Evolutionary conservation across 495 filamentous ascomycete species (phyloP), one percentile per base, ranked within the genome.

Genomic region (Tuber magnatum): DNA sequence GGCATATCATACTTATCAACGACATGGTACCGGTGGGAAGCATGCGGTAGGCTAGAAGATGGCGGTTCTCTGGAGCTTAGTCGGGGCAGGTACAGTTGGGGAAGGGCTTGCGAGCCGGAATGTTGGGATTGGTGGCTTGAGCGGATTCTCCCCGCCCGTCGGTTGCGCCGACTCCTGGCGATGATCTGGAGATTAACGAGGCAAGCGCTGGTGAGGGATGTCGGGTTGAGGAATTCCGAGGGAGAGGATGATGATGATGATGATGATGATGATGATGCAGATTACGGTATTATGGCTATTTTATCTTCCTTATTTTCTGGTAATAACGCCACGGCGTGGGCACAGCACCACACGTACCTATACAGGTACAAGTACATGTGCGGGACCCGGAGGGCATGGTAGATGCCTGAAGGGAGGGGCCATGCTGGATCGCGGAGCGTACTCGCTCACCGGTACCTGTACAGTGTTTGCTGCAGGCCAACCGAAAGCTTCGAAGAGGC

Each of bases 91-190:
- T 68, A 75, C 72, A 72, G 69, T 75, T 18, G 70, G 69, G 44
- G 32, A 79, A 76, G 77, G 70, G 56, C 14, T 65, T 79, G 72
- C 39, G 77, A 79, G 77, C 77, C 77, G 77, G 76, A 75, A 73
- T 73, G 73, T 78, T 43, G 77, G 77, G 77, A 79, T 79, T 79
- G 73, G 77, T 79, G 77, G 77, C 77, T 78, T 79, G 76, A 75
- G 51, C 46, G 71, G 61, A 39, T 68, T 79, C 72, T 78, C 75
- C 75, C 72, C 77, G 78, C 78, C 75, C 77, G 69, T 78, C 69
- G 77, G 70, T 75, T 79, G 35, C 43, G 72, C 77, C 76, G 76
- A 73, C 72, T 56, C 70, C 56, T 68, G 65, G 73, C 35, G 41
- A 46, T 68, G 51, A 79, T 79, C 76, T 44, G 77, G 46, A 42